Conservation (phyloP, 371 early-diverging fungal species). For the Vairimorpha ceranae region DNA sequence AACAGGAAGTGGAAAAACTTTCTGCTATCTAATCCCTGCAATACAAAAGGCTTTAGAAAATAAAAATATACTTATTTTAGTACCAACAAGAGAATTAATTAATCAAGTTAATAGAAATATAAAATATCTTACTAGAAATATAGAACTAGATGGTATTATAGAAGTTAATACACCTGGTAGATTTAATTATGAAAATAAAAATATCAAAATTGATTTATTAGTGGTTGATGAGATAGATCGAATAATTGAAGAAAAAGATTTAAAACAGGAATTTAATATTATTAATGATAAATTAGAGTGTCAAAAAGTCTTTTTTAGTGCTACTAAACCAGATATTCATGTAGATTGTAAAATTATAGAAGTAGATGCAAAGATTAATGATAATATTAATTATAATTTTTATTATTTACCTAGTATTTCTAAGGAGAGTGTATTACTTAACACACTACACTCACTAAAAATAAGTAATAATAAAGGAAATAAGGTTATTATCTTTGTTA, state of each 20-base stretch:
- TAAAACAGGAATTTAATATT: slow-evolving; percentile 41
- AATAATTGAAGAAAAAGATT: slow-evolving; percentile 60
- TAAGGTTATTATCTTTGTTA: slow-evolving; percentile 51
- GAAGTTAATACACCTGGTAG: slow-evolving; percentile 36
- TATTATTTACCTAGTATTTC: slow-evolving; percentile 49
- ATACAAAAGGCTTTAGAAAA: slow-evolving; percentile 75
- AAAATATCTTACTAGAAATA: slow-evolving; percentile 44
- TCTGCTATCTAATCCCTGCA: slow-evolving; percentile 84
- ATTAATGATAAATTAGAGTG: slow-evolving; percentile 46
- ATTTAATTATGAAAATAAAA: neutral
- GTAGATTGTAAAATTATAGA: slow-evolving; percentile 40
- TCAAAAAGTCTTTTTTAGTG: slow-evolving; percentile 60
- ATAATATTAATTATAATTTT: slow-evolving; percentile 41
- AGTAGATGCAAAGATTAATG: slow-evolving; percentile 48
- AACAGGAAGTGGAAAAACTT: slow-evolving; percentile 96
- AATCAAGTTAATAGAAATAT: slow-evolving; percentile 44
- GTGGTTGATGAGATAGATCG: slow-evolving; percentile 63
- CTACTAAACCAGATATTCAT: slow-evolving; percentile 58
- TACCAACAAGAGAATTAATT: slow-evolving; percentile 61
- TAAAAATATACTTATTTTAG: slow-evolving; percentile 66
- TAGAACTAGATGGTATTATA: slow-evolving; percentile 18
- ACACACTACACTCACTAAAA: slow-evolving; percentile 24
- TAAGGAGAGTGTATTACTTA: slow-evolving; percentile 47
- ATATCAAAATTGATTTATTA: slow-evolving; percentile 41
- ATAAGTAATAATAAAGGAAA: neutral